Percentiles rank a stretch among this genome's conserved stretches.
These are phyloP conservation scores for Dioscorea alata DNA, from an alignment of 106 monocot species.

Conservation along the genomic window DNA sequence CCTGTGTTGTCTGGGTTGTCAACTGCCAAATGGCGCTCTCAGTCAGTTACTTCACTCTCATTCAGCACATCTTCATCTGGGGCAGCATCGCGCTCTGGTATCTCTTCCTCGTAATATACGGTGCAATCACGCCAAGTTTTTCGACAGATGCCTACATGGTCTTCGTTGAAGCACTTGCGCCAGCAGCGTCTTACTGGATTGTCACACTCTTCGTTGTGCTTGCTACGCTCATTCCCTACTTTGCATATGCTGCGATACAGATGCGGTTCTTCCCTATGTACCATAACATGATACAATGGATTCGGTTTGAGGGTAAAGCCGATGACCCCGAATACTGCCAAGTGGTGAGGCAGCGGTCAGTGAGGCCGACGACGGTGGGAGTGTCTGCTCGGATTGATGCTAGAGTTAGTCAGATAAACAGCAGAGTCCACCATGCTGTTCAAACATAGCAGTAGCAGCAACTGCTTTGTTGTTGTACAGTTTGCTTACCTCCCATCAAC, in stretches of 20 bases:
- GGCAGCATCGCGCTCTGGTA: conserved; percentile 86
- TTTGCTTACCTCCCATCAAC: no score
- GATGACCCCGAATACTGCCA: conserved; percentile 76
- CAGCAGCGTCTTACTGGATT: conserved; percentile 58
- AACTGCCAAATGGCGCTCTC: conserved; percentile 94
- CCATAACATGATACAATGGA: conserved; percentile 93
- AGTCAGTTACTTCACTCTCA: conserved; percentile 78
- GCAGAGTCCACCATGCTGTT: conserved; percentile 16
- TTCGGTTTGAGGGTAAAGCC: conserved; percentile 40
- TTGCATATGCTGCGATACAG: conserved; percentile 49
- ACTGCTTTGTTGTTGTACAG: conserved; percentile 13
- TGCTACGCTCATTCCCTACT: conserved; percentile 71
- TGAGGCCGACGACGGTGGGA: conserved; percentile 70
- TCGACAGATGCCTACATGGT: conserved; percentile 63
- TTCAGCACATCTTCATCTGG: conserved; percentile 95
- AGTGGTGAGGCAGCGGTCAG: conserved; percentile 58
- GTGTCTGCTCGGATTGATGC: conserved; percentile 77
- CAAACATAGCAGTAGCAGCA: neutral
- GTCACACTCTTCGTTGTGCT: conserved; percentile 62
- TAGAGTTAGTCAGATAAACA: conserved; percentile 26
- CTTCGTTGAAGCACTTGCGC: conserved; percentile 56
- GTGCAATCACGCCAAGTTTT: conserved; percentile 40
- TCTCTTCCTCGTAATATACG: conserved; percentile 58
- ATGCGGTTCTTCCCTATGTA: conserved; percentile 90
- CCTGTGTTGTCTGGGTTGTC: conserved; percentile 87